phyloP scores from a whole-genome alignment of 2,329 filamentous ascomycete genomes.

The Ophiostoma australiae region DNA sequence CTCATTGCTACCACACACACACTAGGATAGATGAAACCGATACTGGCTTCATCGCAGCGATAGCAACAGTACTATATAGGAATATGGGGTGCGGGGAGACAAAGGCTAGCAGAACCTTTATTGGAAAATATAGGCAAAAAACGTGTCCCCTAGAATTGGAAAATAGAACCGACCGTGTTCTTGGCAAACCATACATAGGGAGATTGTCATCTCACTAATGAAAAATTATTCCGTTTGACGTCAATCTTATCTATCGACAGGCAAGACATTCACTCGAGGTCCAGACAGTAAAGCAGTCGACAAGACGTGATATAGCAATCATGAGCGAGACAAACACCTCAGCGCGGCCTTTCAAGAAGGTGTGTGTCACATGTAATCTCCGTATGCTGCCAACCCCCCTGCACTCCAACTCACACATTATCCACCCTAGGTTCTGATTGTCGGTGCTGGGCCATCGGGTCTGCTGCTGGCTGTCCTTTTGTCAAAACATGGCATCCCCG shows the following conservation, averaged over 20 bases:
- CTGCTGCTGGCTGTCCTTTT: constrained; percentile 50
- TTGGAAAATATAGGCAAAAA: not conserved
- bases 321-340: not conserved
- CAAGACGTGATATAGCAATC: not conserved
- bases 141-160: not conserved
- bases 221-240: not conserved
- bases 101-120: not conserved
- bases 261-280: not conserved
- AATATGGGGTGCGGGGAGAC: not conserved
- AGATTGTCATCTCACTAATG: not conserved
- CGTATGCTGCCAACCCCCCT: not conserved
- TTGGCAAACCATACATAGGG: constrained; percentile 5
- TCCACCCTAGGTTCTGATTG: constrained; percentile 39
- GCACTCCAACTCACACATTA: not conserved
- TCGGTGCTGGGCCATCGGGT: constrained; percentile 48
- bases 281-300: not conserved
- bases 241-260: not conserved
- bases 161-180: not conserved
- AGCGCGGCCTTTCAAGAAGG: constrained; percentile 2
- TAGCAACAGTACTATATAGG: not conserved
- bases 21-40: not conserved
- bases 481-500: constrained; percentile 47
- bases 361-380: not conserved
- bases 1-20: not conserved
- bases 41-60: not conserved